Percentiles rank a stretch among this genome's conserved stretches.
phyloP scores from a whole-genome alignment of 306 rosid species.

The Quercus berberidifolia region DNA sequence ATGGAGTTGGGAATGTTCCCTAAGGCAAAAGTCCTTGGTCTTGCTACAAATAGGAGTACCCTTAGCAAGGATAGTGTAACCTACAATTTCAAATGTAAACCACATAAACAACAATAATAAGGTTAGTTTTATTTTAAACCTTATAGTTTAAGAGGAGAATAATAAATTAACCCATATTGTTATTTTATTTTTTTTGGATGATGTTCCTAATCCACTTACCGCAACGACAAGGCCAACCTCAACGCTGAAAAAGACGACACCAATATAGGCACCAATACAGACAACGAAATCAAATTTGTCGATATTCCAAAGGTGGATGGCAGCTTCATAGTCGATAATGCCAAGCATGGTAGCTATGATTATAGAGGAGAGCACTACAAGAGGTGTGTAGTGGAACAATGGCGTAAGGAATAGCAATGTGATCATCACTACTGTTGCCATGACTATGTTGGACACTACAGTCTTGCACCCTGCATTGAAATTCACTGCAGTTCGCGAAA shows the following conservation, averaged over 20 bases:
- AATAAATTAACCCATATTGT: neutral
- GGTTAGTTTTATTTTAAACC: no score
- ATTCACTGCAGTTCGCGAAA: constrained; percentile 92
- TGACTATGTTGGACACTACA: constrained; percentile 77
- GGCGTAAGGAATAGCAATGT: constrained; percentile 83
- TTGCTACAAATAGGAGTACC: constrained; percentile 59
- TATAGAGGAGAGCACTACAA: constrained; percentile 79
- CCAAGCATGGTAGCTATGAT: constrained; percentile 95
- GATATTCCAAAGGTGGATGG: constrained; percentile 79
- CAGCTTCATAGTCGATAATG: constrained; percentile 82
- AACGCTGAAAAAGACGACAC: constrained; percentile 80
- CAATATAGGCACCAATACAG: constrained; percentile 71
- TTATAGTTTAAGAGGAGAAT: no score
- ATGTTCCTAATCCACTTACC: constrained; percentile 31
- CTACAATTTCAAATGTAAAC: constrained; percentile 31
- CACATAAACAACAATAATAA: neutral
- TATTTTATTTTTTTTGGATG: neutral
- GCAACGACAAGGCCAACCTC: constrained; percentile 77
- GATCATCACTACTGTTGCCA: constrained; percentile 89
- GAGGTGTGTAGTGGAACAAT: constrained; percentile 89
- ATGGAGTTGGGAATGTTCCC: constrained; percentile 69
- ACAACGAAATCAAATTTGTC: constrained; percentile 86
- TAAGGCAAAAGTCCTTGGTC: constrained; percentile 65
- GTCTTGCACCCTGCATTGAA: constrained; percentile 94
- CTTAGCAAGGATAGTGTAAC: constrained; percentile 64